Percentiles rank a stretch among this genome's conserved stretches.
Evolutionary conservation across 352 stramenopile species (phyloP).

Genomic region (Saprolegnia diclina): DNA sequence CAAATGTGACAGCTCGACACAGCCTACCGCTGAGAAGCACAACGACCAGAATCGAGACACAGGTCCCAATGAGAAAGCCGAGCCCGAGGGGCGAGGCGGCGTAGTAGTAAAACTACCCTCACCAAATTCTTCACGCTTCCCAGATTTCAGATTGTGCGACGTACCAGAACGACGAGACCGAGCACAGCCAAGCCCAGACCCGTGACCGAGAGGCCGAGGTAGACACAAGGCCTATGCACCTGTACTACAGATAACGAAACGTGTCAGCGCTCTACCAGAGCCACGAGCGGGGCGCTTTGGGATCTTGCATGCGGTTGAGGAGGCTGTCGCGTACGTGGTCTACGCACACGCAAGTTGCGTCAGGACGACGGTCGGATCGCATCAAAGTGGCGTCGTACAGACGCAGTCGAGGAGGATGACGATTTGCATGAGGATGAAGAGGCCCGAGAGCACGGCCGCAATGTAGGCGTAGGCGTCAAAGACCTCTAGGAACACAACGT

Average conservation of each 20-base stretch:
- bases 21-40: slow-evolving; percentile 59
- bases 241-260: background rate
- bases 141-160: background rate
- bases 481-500: background rate
- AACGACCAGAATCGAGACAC: slow-evolving; percentile 62
- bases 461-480: slow-evolving; percentile 22
- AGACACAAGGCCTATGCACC: slow-evolving; percentile 27
- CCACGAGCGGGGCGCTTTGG: background rate
- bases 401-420: slow-evolving; percentile 25
- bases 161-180: slow-evolving; percentile 49
- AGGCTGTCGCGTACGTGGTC: slow-evolving; percentile 14
- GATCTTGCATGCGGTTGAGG: slow-evolving; percentile 6
- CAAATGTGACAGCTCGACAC: slow-evolving; percentile 51
- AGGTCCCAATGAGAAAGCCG: slow-evolving; percentile 84
- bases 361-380: background rate
- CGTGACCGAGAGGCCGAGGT: slow-evolving; percentile 60
- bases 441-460: slow-evolving; percentile 12
- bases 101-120: slow-evolving; percentile 85
- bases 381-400: slow-evolving; percentile 1
- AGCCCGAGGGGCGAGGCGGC: slow-evolving; percentile 61
- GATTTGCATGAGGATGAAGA: slow-evolving; percentile 27
- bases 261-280: background rate
- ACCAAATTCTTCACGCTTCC: background rate
- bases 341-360: slow-evolving; percentile 2
- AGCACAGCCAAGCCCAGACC: slow-evolving; percentile 47